Base-by-base conservation (phyloP, 1,284 basidiomycete genomes). In the Fistulina hepatica region DNA sequence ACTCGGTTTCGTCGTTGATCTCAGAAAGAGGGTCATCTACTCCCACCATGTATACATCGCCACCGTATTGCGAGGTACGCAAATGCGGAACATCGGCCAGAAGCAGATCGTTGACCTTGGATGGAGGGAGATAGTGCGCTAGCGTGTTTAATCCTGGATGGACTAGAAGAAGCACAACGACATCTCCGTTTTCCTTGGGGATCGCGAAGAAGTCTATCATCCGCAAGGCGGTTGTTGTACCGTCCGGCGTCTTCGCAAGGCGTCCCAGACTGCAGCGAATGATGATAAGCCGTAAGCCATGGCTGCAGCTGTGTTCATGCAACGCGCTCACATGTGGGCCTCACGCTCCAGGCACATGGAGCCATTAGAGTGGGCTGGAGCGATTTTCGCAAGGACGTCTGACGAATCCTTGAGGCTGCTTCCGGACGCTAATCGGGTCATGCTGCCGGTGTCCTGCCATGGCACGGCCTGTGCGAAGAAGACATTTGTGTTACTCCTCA, bases 381-480 rank as follows among this genome's bases (percentile, higher is more conserved):
- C 77, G 48, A 82, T 76, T 59, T 82, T 82, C 2, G 79, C 79
- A 20, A 82, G 57, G 3, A 81, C 71, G 42, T 64, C 69, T 4
- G 74, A 73, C 21, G 75, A 69, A 52, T 81, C 77, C 58, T 81
- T 79, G 44, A 81, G 57, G 45, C 71, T 77, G 44, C 65, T 73
- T 20, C 79, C 79, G 52, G 79, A 76, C 0, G 75, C 73, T 31
- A 82, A 57, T 27, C 71, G 55, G 2, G 79, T 81, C 64, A 76
- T 69, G 46, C 75, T 75, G 36, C 78, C 78, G 0, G 77, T 80
- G 51, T 81, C 78, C 40, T 73, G 66, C 78, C 78, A 81, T 59
- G 60, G 65, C 25, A 59, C 50, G 15, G 73, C 75, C 77, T 79
- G 34, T 34, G 33, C 21, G 5, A 3, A 35, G 39, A 47, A 39